phyloP scores from a whole-genome alignment of 2,329 filamentous ascomycete genomes.

The Ophiosphaerella herpotricha region DNA sequence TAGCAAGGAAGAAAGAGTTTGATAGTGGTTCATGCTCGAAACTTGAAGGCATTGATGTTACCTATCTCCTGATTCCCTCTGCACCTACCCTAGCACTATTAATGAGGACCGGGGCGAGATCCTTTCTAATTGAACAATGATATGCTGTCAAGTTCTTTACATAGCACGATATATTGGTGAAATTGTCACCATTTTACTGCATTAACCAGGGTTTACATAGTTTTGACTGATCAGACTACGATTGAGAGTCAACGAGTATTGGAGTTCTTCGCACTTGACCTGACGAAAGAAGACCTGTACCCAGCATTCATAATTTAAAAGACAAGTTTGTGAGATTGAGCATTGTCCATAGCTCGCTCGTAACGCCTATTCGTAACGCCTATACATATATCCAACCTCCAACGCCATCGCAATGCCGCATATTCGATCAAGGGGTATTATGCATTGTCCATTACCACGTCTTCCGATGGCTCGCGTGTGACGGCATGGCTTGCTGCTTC shows the following conservation, averaged over 20 bases:
- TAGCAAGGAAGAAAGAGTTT: no score
- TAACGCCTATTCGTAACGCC: slow-evolving; percentile 16
- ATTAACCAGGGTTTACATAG: no score
- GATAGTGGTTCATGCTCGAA: no score
- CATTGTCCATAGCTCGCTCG: background rate
- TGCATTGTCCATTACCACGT: slow-evolving; percentile 32
- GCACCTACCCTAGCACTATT: no score
- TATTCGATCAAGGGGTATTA: slow-evolving; percentile 16
- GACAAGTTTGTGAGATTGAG: background rate
- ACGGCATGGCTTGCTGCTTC: slow-evolving; percentile 20
- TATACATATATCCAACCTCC: slow-evolving; percentile 13
- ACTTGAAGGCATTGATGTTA: no score
- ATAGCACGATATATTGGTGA: background rate
- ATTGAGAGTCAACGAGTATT: no score
- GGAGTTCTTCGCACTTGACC: background rate
- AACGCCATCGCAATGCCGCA: slow-evolving; percentile 45
- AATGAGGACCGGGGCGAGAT: no score
- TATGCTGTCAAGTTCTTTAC: no score
- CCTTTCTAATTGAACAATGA: no score
- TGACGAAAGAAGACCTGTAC: background rate
- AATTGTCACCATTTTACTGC: no score
- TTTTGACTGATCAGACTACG: no score
- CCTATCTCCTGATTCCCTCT: no score
- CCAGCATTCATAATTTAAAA: background rate
- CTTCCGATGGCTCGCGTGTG: slow-evolving; percentile 24